These are phyloP conservation scores for Hydnomerulius pinastri DNA, from an alignment of 768 basidiomycete genomes.

Conservation along the genomic window DNA sequence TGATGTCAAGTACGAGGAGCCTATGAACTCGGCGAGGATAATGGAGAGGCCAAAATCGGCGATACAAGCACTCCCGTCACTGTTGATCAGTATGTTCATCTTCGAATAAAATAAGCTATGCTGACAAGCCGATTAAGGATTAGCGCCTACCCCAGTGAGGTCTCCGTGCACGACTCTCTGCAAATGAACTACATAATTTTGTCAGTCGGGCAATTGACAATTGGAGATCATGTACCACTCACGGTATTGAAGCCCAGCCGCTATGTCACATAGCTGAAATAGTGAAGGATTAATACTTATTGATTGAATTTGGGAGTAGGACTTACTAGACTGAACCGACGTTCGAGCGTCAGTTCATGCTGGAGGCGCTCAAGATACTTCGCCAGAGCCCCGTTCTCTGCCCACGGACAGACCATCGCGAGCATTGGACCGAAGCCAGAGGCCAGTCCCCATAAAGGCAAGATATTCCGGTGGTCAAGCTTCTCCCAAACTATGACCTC, in stretches of 20 bases:
- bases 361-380: slow-evolving; percentile 12
- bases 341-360: slow-evolving; percentile 2
- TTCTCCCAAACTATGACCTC: slow-evolving; percentile 24
- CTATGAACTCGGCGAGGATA: slow-evolving; percentile 36
- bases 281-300: not conserved
- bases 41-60: slow-evolving; percentile 47
- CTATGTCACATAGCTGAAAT: not conserved
- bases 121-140: not conserved
- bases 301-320: not conserved
- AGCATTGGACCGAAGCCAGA: slow-evolving; percentile 22
- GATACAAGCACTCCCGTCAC: slow-evolving; percentile 37
- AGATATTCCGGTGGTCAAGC: slow-evolving; percentile 21
- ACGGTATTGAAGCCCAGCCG: not conserved
- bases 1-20: slow-evolving; percentile 11
- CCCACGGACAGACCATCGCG: slow-evolving; percentile 27
- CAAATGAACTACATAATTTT: not conserved
- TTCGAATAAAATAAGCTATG: not conserved
- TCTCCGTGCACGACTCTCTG: slow-evolving; percentile 3
- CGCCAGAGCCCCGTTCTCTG: slow-evolving; percentile 18
- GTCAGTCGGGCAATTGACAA: not conserved
- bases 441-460: slow-evolving; percentile 20
- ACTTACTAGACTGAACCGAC: slow-evolving; percentile 21
- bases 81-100: slow-evolving; percentile 35
- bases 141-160: slow-evolving; percentile 4
- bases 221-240: not conserved